Percentiles rank a stretch among this genome's conserved stretches.
phyloP scores from a whole-genome alignment of 495 filamentous ascomycete genomes.

The Penicillium malachiteum region DNA sequence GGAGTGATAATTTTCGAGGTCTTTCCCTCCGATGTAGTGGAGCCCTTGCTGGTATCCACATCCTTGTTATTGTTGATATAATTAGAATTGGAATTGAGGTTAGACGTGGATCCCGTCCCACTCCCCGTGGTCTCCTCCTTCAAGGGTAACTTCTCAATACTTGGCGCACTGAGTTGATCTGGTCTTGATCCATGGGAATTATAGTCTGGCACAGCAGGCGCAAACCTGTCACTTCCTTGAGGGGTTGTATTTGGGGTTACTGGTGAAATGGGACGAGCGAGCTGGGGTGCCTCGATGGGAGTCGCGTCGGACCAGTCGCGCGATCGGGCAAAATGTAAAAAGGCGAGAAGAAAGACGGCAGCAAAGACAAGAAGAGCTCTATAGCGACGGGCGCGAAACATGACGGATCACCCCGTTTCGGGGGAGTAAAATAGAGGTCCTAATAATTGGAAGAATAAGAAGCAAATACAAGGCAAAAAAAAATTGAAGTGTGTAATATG shows the following conservation, averaged over 20 bases:
- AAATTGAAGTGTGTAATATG: too few species aligned
- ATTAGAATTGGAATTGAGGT: background rate
- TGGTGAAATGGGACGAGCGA: constrained; percentile 2
- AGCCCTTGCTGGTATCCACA: background rate
- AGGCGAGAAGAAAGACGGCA: constrained; percentile 58
- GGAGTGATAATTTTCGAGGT: background rate
- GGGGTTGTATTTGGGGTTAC: constrained; percentile 4
- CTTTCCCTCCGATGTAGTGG: background rate
- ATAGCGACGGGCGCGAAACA: constrained; percentile 78
- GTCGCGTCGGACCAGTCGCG: constrained; percentile 28
- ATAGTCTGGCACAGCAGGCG: constrained; percentile 13
- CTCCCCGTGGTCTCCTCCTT: background rate
- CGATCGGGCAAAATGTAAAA: constrained; percentile 60
- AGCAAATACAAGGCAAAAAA: too few species aligned
- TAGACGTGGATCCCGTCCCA: background rate
- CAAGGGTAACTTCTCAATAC: background rate
- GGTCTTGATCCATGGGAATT: constrained; percentile 4
- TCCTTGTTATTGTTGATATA: constrained; percentile 2
- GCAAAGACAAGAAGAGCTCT: constrained; percentile 72
- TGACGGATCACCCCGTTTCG: constrained; percentile 31
- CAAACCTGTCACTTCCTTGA: constrained; percentile 3
- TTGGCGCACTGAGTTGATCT: background rate
- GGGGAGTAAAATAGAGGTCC: background rate
- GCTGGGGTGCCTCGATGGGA: constrained; percentile 10
- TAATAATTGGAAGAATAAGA: too few species aligned